phyloP scores from a whole-genome alignment of 2,329 filamentous ascomycete species.

The Fusarium sp. region DNA sequence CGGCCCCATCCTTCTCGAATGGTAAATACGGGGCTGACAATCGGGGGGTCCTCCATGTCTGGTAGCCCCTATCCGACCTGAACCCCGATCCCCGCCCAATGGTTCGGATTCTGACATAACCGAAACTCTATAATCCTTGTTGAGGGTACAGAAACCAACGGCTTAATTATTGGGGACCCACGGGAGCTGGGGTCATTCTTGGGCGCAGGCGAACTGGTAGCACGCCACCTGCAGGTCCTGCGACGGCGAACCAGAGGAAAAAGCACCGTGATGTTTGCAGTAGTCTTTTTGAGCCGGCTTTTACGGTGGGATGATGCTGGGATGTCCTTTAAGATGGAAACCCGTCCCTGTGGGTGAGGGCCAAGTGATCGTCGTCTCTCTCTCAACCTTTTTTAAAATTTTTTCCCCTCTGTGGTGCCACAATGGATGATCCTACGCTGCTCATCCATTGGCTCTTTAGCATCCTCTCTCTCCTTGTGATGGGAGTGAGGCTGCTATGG shows the following conservation, averaged over 20 bases:
- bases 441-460: conserved; percentile 28
- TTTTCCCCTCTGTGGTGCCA: neutral
- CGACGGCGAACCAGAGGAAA: neutral
- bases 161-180: neutral
- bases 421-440: conserved; percentile 31
- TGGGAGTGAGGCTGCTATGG: conserved; percentile 5
- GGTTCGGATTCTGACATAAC: neutral
- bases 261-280: neutral
- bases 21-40: neutral
- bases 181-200: neutral
- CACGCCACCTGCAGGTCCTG: neutral
- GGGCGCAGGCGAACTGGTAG: neutral
- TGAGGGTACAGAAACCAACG: neutral
- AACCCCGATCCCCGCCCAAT: neutral
- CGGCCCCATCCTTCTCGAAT: neutral
- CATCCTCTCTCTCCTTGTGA: neutral
- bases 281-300: neutral
- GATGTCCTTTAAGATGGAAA: conserved; percentile 1
- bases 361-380: neutral
- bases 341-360: neutral
- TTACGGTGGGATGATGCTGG: neutral
- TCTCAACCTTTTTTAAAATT: neutral
- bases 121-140: neutral
- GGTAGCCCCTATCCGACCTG: neutral
- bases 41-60: neutral